Evolutionary conservation across 768 basidiomycete species (phyloP), one percentile per base, ranked within the genome.

Genomic region (Dendrothele bispora): DNA sequence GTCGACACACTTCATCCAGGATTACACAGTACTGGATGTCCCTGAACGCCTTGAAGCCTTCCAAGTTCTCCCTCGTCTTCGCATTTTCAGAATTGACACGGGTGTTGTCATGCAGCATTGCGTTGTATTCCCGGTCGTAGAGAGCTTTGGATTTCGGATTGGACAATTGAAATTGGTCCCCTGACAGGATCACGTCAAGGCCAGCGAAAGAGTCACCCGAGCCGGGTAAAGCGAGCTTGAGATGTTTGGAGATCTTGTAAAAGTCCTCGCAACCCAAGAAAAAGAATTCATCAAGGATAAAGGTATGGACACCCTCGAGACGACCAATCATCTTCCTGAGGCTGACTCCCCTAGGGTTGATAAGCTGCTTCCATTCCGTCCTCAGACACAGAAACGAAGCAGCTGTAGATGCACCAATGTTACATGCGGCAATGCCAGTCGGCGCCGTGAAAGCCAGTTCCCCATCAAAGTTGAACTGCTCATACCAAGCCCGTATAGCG

Each of bases 1-100:
- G 54, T 4, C 48, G 50, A 7, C 51, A 50, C 14, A 55, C 34
- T n/a, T 55, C 54, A n/a, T 55, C 50, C 1, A 55, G 41, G 21
- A 55, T 28, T 1, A 55, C 51, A 21, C 54, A 55, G 12, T 49
- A 29, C 8, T 30, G 15, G 6, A 55, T 52, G 2, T 50, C 11
- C 39, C 46, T 40, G 20, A 45, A 55, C n/a, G n/a, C n/a, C n/a
- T n/a, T n/a, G n/a, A n/a, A n/a, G n/a, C n/a, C n/a, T n/a, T n/a
- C n/a, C n/a, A 52, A 10, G n/a, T 52, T 52, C n/a, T 39, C 29
- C 6, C 51, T 46, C 21, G 46, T 48, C 26, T 21, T 29, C 3
- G 8, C 3, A 43, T 43, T 52, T 12, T 51, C 24, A 0, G 50
- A 22, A 27, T 54, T 49, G 10, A 54, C 38, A 5, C 39, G 40